A percentile compares a stretch with the other conserved stretches of the same genome.
phyloP scores from a whole-genome alignment of 169 alveolate species.

The Eimeria falciformis region DNA sequence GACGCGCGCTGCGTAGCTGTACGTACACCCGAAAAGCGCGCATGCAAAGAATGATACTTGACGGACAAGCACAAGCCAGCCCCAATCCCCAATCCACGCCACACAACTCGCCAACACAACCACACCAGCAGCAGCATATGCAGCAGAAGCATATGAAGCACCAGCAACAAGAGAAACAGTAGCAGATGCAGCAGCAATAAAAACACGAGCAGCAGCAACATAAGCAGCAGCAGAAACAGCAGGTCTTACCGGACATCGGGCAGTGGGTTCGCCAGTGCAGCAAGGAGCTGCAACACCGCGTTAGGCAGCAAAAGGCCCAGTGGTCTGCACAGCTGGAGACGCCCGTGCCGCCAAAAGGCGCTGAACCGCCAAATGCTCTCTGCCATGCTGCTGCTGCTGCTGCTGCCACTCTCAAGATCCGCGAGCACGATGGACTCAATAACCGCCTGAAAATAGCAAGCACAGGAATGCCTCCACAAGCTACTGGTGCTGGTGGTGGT shows the following conservation, averaged over 20 bases:
- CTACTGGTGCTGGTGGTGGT: conserved; percentile 5
- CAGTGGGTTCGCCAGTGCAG: not conserved
- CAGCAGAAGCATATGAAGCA: not conserved
- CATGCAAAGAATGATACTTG: not conserved
- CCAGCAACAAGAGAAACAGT: not conserved
- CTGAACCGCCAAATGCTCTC: conserved; percentile 43
- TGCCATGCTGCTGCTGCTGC: conserved; percentile 43
- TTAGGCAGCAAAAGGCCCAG: conserved; percentile 35
- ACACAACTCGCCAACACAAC: not conserved
- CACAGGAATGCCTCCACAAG: not conserved
- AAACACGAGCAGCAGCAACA: not conserved
- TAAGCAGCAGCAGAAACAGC: conserved; percentile 6
- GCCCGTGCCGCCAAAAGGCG: conserved; percentile 53
- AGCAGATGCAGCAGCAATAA: not conserved
- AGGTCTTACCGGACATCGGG: conserved; percentile 26
- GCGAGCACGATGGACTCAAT: conserved; percentile 20
- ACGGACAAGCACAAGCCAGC: not conserved
- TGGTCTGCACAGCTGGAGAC: conserved; percentile 34
- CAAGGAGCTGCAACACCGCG: conserved; percentile 44
- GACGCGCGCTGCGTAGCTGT: conserved; percentile 68
- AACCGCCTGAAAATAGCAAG: conserved; percentile 1
- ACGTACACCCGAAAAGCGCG: not conserved
- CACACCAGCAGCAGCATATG: not conserved
- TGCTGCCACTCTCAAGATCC: conserved; percentile 26
- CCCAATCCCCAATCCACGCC: not conserved